A percentile compares a stretch with the other conserved stretches of the same genome.
Conservation (phyloP, 345 rosid species). For the Limnanthes douglasii region DNA sequence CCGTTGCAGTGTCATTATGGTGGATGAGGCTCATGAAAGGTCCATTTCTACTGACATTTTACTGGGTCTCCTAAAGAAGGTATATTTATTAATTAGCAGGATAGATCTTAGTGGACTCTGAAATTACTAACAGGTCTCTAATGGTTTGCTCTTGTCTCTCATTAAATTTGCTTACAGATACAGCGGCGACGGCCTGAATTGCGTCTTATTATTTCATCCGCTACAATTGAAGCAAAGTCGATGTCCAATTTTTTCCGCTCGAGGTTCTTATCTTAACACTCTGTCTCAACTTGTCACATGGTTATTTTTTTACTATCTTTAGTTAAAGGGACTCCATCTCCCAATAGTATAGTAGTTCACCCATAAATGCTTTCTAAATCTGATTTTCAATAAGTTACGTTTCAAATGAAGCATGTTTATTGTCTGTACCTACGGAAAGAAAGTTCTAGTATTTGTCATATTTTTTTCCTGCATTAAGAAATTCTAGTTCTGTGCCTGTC, state of each 20-base stretch:
- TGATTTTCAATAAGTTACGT: too few species aligned
- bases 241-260: slow-evolving; percentile 67
- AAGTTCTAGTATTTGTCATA: too few species aligned
- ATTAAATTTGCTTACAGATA: slow-evolving; percentile 26
- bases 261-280: slow-evolving; percentile 35
- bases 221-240: slow-evolving; percentile 88
- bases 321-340: too few species aligned
- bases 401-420: too few species aligned
- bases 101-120: slow-evolving; percentile 6
- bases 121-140: slow-evolving; percentile 1
- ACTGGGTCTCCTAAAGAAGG: slow-evolving; percentile 93
- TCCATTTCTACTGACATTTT: slow-evolving; percentile 91
- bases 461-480: too few species aligned
- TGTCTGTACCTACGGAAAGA: too few species aligned
- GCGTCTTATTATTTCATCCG: slow-evolving; percentile 82
- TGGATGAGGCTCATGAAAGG: slow-evolving; percentile 99
- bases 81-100: slow-evolving; percentile 30
- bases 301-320: too few species aligned
- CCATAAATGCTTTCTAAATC: too few species aligned
- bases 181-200: slow-evolving; percentile 86
- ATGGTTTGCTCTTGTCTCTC: not conserved
- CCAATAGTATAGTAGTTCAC: too few species aligned
- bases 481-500: too few species aligned
- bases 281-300: too few species aligned
- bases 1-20: slow-evolving; percentile 72